Conservation (phyloP, 257 asterid genomes). For the Ligustrum vulgare region DNA sequence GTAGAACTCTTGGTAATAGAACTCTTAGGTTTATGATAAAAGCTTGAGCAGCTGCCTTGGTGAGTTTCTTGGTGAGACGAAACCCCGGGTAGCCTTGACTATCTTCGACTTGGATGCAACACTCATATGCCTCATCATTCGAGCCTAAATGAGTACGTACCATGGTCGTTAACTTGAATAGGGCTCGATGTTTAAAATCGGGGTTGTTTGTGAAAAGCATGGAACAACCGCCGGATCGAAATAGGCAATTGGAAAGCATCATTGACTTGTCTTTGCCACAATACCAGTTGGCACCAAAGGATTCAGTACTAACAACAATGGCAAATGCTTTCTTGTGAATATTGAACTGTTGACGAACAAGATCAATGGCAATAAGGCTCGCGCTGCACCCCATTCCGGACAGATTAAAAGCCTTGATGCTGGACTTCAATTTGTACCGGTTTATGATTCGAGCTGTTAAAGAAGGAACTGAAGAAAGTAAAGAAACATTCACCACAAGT, state of each 20-base stretch:
- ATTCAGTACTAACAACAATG: conserved; percentile 37
- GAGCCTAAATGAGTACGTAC: conserved; percentile 35
- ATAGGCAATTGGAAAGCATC: conserved; percentile 39
- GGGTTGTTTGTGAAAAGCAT: conserved; percentile 35
- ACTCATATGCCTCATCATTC: conserved; percentile 28
- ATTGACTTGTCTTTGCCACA: conserved; percentile 38
- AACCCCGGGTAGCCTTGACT: conserved; percentile 31
- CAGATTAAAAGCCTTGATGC: conserved; percentile 35
- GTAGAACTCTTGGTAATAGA: conserved; percentile 31
- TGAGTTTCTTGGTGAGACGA: conserved; percentile 29
- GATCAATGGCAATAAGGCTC: conserved; percentile 33
- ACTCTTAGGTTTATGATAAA: conserved; percentile 22
- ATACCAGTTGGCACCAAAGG: conserved; percentile 36
- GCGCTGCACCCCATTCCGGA: conserved; percentile 53
- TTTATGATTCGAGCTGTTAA: conserved; percentile 31
- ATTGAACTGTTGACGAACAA: conserved; percentile 31
- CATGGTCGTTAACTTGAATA: conserved; percentile 28
- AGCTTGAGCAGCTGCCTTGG: conserved; percentile 23
- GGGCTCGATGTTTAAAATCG: conserved; percentile 14
- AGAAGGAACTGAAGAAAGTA: conserved; percentile 31
- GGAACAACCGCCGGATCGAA: conserved; percentile 42
- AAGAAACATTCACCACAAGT: conserved; percentile 38
- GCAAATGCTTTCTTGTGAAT: conserved; percentile 18
- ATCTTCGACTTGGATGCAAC: conserved; percentile 39
- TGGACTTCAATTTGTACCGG: conserved; percentile 35